phyloP scores from a whole-genome alignment of 2,329 filamentous ascomycete genomes.

The Cordyceps tenuipes region DNA sequence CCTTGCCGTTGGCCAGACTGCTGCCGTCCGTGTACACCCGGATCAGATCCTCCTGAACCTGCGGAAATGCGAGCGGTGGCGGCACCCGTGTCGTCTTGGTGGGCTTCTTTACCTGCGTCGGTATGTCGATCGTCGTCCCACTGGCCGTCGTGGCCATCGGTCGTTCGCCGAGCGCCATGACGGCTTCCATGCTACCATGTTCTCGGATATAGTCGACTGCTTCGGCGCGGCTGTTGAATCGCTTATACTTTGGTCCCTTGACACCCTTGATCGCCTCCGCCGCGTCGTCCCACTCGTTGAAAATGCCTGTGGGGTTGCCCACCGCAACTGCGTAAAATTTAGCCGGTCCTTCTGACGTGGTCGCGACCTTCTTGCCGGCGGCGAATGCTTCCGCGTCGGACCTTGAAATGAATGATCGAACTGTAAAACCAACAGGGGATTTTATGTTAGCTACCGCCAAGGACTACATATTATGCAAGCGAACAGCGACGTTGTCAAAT shows the following conservation, averaged over 20 bases:
- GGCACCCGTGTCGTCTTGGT: constrained; percentile 15
- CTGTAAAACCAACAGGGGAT: constrained; percentile 33
- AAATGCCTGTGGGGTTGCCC: constrained; percentile 51
- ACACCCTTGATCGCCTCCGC: constrained; percentile 66
- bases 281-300: constrained; percentile 59
- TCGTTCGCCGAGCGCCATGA: constrained; percentile 30
- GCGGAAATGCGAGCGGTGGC: constrained; percentile 11
- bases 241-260: constrained; percentile 62
- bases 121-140: constrained; percentile 12
- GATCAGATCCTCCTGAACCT: constrained; percentile 23
- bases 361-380: constrained; percentile 43
- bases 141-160: constrained; percentile 13
- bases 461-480: background rate
- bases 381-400: constrained; percentile 75
- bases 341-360: constrained; percentile 32
- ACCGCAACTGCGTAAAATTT: constrained; percentile 55
- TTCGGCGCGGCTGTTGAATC: constrained; percentile 59
- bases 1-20: constrained; percentile 48
- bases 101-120: constrained; percentile 9
- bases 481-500: background rate
- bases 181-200: constrained; percentile 36
- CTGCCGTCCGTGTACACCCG: constrained; percentile 57
- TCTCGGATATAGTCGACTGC: constrained; percentile 67
- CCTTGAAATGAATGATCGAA: constrained; percentile 67
- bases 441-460: background rate